Conservation (phyloP, 805 yeast genomes). For the Jamesozyma rosinii region DNA sequence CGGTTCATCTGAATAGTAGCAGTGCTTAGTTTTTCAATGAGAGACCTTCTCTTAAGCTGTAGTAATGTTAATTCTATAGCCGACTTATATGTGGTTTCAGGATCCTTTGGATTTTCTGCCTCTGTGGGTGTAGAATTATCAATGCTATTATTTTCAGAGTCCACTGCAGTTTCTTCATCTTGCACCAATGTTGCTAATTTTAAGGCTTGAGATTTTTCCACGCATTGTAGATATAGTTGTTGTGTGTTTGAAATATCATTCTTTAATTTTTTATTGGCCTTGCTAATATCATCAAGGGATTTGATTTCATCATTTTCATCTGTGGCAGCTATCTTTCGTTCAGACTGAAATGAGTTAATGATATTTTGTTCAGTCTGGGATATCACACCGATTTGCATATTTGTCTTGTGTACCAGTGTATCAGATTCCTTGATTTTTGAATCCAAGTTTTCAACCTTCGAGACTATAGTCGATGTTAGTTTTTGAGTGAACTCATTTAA, state of each 20-base stretch:
- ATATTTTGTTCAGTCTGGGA: neutral
- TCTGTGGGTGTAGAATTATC: neutral
- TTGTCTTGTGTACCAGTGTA: neutral
- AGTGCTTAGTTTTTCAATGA: conserved; percentile 42
- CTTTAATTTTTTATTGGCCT: neutral
- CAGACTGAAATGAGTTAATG: neutral
- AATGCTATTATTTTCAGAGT: neutral
- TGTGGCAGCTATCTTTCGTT: neutral
- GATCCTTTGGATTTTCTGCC: neutral
- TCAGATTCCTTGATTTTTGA: neutral
- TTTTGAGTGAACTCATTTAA: neutral
- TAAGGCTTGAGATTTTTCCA: conserved; percentile 59
- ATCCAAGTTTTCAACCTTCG: neutral
- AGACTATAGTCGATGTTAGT: neutral
- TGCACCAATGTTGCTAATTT: conserved; percentile 50
- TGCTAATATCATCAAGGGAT: neutral
- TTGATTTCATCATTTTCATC: neutral
- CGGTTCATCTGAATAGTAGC: conserved; percentile 37
- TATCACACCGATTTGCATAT: neutral
- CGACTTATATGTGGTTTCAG: conserved; percentile 15
- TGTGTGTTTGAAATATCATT: conserved; percentile 1
- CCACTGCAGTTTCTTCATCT: conserved; percentile 36
- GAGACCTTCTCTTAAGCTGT: conserved; percentile 41
- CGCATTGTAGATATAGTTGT: conserved; percentile 18
- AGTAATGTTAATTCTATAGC: conserved; percentile 40